Evolutionary conservation across 352 stramenopile genomes (phyloP), one percentile per base, ranked within the genome.

Genomic region (Phytophthora ramorum): DNA sequence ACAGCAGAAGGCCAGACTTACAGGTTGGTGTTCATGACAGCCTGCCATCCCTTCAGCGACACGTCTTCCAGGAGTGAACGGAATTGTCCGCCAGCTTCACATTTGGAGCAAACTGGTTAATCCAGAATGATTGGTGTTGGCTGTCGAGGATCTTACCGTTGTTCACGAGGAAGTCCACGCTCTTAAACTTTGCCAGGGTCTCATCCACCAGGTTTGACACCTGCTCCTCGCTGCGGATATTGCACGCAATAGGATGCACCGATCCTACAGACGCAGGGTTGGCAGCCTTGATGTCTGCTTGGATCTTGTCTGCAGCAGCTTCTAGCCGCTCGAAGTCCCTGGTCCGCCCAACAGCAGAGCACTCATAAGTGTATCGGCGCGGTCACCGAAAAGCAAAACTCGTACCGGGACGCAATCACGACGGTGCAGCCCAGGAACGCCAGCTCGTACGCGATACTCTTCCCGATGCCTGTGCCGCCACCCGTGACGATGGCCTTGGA

Each of bases 101-200:
- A 26, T 19, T 24, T 10, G 2, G 8, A 26, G 7, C 41, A 3
- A 47, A 28, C 8, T 22, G 9, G n/a, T 47, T 26, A 47, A 8
- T 8, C 7, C 6, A 2, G 8, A 0, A 28, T 28, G 13, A 28
- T 16, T 47, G 17, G 17, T 47, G 41, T 14, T 28, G 17, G 7
- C 7, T 7, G 19, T 2, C 3, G 9, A 3, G 13, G n/a, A 37
- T 14, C 13, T 17, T 46, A 81, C 77, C 91, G 66, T 98, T 98
- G 75, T 98, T 98, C n/a, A 98, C 87, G 16, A 98, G 69, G 46
- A 97, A 89, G 70, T 98, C 79, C n/a, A 98, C 71, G 14, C 76
- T 69, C 38, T 85, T 76, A 64, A 89, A 95, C 30, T 75, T 83
- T 55, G 87, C 72, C 16, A 98, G 51, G 17, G 73, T 81, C 35